phyloP scores from a whole-genome alignment of 164 flowering plant species.

The Umbellularia californica region DNA sequence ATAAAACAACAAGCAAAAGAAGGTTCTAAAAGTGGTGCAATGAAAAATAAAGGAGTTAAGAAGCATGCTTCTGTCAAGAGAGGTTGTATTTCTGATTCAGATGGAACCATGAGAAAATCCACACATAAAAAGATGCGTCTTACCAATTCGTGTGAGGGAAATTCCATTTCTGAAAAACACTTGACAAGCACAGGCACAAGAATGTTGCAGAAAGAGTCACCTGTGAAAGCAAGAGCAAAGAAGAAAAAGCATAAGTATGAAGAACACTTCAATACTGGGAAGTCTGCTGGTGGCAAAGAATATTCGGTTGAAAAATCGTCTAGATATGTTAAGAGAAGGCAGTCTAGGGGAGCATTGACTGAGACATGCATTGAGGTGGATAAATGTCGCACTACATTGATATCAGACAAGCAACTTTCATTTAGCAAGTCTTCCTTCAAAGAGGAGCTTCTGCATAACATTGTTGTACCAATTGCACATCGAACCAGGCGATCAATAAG shows the following conservation, averaged over 20 bases:
- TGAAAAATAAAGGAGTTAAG: conserved; percentile 5
- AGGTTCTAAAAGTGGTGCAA: conserved; percentile 4
- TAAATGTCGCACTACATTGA: conserved; percentile 2
- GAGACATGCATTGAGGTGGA: conserved; percentile 4
- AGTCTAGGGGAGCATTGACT: conserved; percentile 1
- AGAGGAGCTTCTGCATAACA: conserved; percentile 16
- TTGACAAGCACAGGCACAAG: conserved; percentile 14
- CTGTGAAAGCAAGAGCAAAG: conserved; percentile 11
- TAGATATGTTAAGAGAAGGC: conserved; percentile 15
- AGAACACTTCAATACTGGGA: background rate
- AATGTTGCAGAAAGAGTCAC: conserved; percentile 7
- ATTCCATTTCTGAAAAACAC: conserved; percentile 10
- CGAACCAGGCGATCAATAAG: conserved; percentile 43
- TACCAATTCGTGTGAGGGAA: conserved; percentile 10
- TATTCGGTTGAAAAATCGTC: conserved; percentile 10
- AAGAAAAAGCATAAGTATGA: conserved; percentile 13
- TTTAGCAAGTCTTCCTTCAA: conserved; percentile 3
- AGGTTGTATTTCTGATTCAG: conserved; percentile 13
- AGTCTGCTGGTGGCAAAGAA: conserved; percentile 9
- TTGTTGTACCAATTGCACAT: conserved; percentile 36
- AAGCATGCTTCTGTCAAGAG: conserved; percentile 15
- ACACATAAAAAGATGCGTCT: conserved; percentile 23
- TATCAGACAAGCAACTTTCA: conserved; percentile 7
- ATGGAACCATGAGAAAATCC: conserved; percentile 20
- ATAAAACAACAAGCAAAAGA: conserved; percentile 7